These are phyloP conservation scores for Kitagawia praeruptora DNA, from an alignment of 129 eudicot species.

Conservation along the genomic window DNA sequence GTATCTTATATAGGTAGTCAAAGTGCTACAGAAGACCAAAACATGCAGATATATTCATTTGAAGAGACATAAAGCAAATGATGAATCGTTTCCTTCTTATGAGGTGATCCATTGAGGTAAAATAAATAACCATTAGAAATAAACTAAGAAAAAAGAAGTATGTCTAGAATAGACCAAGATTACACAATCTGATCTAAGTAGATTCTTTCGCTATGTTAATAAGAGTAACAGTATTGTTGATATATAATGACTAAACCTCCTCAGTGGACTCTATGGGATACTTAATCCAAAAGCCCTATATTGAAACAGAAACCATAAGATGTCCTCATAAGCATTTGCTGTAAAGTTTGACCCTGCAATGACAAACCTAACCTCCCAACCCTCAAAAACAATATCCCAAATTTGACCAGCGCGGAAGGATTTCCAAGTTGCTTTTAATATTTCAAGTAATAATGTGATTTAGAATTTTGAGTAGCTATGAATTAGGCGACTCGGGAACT, in stretches of 20 bases:
- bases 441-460: background rate
- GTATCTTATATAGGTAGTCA: background rate
- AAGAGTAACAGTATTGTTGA: background rate
- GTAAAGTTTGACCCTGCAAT: background rate
- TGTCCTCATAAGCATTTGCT: background rate
- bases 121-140: background rate
- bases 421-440: background rate
- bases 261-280: background rate
- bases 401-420: background rate
- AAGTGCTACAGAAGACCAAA: background rate
- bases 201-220: background rate
- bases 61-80: background rate
- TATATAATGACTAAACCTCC: background rate
- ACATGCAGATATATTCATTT: background rate
- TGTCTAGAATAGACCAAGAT: background rate
- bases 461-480: background rate
- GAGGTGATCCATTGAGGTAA: background rate
- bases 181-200: background rate
- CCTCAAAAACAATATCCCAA: background rate
- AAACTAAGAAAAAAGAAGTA: background rate
- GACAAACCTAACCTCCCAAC: background rate
- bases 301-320: background rate
- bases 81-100: background rate
- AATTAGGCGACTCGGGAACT: background rate
- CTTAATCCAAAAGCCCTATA: background rate